A percentile compares a stretch with the other conserved stretches of the same genome.
Conservation (phyloP, 2,329 filamentous ascomycete genomes). For the Aspergillus sp. region DNA sequence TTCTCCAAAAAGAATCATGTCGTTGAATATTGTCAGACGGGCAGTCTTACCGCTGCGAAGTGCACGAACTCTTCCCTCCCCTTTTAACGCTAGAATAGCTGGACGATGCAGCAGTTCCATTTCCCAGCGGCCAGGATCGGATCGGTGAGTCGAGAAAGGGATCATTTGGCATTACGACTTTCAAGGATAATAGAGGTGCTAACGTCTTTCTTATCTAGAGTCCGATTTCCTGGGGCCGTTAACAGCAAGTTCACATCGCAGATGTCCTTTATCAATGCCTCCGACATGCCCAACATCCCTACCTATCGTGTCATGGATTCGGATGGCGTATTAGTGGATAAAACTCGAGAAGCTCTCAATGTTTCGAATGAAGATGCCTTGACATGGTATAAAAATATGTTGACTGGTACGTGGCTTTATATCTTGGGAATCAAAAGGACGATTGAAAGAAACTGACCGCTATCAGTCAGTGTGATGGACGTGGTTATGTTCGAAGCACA, state of each 20-base stretch:
- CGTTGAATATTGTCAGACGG: neutral
- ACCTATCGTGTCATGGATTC: conserved; percentile 92
- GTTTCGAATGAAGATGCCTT: conserved; percentile 60
- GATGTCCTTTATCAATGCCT: conserved; percentile 72
- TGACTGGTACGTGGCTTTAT: conserved; percentile 42
- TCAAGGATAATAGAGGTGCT: conserved; percentile 1
- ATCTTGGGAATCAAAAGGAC: too few species aligned
- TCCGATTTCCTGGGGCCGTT: conserved; percentile 84
- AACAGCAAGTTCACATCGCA: conserved; percentile 86
- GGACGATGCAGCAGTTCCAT: conserved; percentile 50
- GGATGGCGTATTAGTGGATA: conserved; percentile 77
- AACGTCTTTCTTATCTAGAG: conserved; percentile 33
- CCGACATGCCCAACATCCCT: conserved; percentile 69
- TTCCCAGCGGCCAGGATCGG: conserved; percentile 55
- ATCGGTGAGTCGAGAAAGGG: conserved; percentile 57
- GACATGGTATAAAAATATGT: conserved; percentile 60
- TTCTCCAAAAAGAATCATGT: neutral
- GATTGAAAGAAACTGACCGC: conserved; percentile 7
- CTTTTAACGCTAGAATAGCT: conserved; percentile 3
- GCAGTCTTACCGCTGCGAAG: neutral
- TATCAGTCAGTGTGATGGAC: conserved; percentile 76
- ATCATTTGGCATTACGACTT: conserved; percentile 45
- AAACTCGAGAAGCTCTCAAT: conserved; percentile 60
- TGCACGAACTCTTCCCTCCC: neutral
- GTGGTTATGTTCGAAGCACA: conserved; percentile 98